Conservation (phyloP, 768 basidiomycete genomes). For the Lactarius vividus region DNA sequence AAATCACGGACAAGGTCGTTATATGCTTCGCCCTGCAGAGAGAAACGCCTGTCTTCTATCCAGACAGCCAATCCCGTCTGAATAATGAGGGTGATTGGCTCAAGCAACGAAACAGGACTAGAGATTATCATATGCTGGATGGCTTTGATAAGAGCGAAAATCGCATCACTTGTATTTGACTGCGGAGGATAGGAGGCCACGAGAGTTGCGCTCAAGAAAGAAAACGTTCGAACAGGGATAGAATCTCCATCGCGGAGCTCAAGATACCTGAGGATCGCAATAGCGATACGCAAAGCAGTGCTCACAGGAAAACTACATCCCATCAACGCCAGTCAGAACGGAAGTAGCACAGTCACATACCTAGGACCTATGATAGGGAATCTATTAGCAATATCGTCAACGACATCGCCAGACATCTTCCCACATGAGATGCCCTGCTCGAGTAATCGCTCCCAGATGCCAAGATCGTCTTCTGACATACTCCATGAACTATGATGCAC, state of each 20-base stretch:
- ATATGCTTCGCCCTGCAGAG: conserved; percentile 6
- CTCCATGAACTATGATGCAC: conserved; percentile 13
- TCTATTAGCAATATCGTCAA: conserved; percentile 12
- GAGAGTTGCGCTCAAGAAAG: conserved; percentile 9
- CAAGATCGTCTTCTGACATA: conserved; percentile 21
- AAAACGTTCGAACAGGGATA: not conserved
- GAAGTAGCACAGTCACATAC: not conserved
- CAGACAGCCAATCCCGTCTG: conserved; percentile 17
- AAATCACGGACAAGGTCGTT: conserved; percentile 14
- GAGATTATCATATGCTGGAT: conserved; percentile 6
- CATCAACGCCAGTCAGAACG: not conserved
- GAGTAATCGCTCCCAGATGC: conserved; percentile 17
- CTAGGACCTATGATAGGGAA: conserved; percentile 10
- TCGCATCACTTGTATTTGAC: not conserved
- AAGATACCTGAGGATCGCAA: conserved; percentile 11
- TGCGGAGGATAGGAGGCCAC: conserved; percentile 14
- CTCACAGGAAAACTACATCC: conserved; percentile 10
- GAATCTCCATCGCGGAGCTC: conserved; percentile 4
- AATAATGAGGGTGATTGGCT: not conserved
- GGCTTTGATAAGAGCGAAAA: not conserved
- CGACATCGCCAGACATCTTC: not conserved
- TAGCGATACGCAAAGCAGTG: conserved; percentile 13
- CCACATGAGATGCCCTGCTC: not conserved
- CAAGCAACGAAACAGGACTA: conserved; percentile 1
- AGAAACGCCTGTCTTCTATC: conserved; percentile 17